Evolutionary conservation across 139 green algal genomes (phyloP), one percentile per base, ranked within the genome.

Genomic region (Haematococcus sp.): DNA sequence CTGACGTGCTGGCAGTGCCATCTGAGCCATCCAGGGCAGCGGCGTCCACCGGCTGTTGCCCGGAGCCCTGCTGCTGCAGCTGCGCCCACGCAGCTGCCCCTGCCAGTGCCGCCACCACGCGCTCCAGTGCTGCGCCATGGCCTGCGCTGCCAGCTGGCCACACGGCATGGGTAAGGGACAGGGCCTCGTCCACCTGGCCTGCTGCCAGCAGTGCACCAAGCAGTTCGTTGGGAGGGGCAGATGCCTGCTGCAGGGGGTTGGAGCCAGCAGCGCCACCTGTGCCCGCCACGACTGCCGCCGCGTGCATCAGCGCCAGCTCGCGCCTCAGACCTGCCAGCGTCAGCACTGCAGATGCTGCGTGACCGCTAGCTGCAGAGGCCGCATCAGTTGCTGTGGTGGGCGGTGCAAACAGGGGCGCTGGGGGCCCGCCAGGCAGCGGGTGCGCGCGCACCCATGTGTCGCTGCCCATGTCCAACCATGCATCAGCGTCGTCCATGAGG

Each of bases 381-480:
- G 59, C 7, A 27, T 22, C 32, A 17, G 61, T 2, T 3, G 30
- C 61, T 28, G 61, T 15, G n/a, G 23, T 56, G 32, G 65, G 13
- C n/a, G 40, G 63, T 22, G 63, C 33, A 17, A 52, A 58, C 2
- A 30, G 23, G 23, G 58, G 58, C n/a, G 58, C 23, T 33, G 58
- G 25, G 25, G 58, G 40, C 7, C 7, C 58, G 11, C 58, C n/a
- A 33, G n/a, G 63, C 25, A 60, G 52, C 2, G 65, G 25, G 27
- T 75, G 63, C 60, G 58, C 31, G 17, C 43, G 33, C 23, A 84
- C 3, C 78, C 78, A 84, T 7, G 73, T 68, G 40, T 84, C 78
- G 3, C 73, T 72, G 22, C 30, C n/a, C 11, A 80, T 49, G 30
- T 84, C 73, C 19, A 84, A 32, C 78, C 78, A 84, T 17, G 61